Base-by-base conservation (phyloP, 2,329 filamentous ascomycete species). In the Microdochium bolleyi region DNA sequence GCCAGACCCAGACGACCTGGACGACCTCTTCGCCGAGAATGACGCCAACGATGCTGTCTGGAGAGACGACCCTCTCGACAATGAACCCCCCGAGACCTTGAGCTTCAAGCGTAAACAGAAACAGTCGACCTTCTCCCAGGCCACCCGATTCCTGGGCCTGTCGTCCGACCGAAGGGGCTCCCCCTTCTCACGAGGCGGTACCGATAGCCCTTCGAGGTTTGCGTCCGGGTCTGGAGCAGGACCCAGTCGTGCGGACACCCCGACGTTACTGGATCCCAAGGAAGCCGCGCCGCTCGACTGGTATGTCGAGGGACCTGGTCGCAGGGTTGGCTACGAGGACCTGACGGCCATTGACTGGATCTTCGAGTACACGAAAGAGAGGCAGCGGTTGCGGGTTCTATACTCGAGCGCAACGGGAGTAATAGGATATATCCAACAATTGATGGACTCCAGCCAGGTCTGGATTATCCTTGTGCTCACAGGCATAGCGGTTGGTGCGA, bases 301-400 rank as follows among this genome's bases (percentile, higher is more conserved):
- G 92, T 88, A 95, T 65, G 79, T 87, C 49, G 92, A 96, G 69
- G 91, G 90, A 1, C 91, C 89, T 0, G 92, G 92, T 1, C 83
- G 90, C 51, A 83, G 94, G 64, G 92, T 96, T 37, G 92, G 89
- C 52, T 99, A 99, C 72, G 92, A 96, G 64, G 88, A 99, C 71
- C 77, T 96, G 67, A 96, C 92, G 16, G 92, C 94, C 54, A 99
- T 99, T 67, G 94, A 99, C 73, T 99, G 94, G 94, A 97, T 97
- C 65, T 97, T 96, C 62, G 94, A 99, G 70, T 96, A 97, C 66
- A 94, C 89, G 51, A 96, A 96, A 69, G 94, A 99, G 72, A 83
- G 94, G 21, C 90, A 95, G 68, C 83, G 94, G 24, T 73, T 95
- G 62, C 83, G 90, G n/a, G 80, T 87, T 27, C 75, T 99, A 21